Base-by-base conservation (phyloP, 1,139 yeast genomes). In the Candida pseudocylindracea region DNA sequence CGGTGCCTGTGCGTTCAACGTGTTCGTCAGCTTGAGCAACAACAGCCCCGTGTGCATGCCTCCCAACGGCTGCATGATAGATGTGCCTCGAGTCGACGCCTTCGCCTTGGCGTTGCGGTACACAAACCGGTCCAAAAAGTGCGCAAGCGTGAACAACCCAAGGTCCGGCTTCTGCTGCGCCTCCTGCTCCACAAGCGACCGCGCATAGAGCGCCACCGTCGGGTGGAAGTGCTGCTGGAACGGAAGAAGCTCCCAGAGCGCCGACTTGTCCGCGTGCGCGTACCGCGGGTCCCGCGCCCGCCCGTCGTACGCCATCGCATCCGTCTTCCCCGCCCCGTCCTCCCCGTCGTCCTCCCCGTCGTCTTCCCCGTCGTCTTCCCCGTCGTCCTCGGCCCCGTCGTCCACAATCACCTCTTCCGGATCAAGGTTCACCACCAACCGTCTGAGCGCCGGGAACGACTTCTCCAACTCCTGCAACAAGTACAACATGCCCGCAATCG, bases 11-110 rank as follows among this genome's bases (percentile, higher is more conserved):
- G 49, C 48, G 34, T 46, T 50, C 27, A 47, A 36, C 24, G 57
- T 54, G 43, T 67, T 69, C 8, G 10, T 10, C 10, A 10, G 20
- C 10, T 83, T 83, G 40, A 83, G 63, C 36, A 79, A 57, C 1
- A 73, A 58, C 8, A 79, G 81, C n/a, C 83, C 73, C 38, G 75
- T 81, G 1, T 74, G 67, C 26, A 25, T 25, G 37, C 96, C 96
- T 32, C 94, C 91, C 40, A 91, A 61, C 33, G 98, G 96, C 59
- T 88, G 98, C 96, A 91, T 91, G 49, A 88, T 85, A 33, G 95
- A 80, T 3, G 76, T 61, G 45, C 96, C 96, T 48, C 79, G 74
- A 28, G 74, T 58, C 31, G 42, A 41, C 15, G 72, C 61, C 53
- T 75, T 79, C 45, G 72, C 76, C 55, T 80, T 81, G 34, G 95